Percentiles rank a stretch among this genome's conserved stretches.
phyloP scores from a whole-genome alignment of 1,139 yeast genomes.

The Geotrichum macrosporum region DNA sequence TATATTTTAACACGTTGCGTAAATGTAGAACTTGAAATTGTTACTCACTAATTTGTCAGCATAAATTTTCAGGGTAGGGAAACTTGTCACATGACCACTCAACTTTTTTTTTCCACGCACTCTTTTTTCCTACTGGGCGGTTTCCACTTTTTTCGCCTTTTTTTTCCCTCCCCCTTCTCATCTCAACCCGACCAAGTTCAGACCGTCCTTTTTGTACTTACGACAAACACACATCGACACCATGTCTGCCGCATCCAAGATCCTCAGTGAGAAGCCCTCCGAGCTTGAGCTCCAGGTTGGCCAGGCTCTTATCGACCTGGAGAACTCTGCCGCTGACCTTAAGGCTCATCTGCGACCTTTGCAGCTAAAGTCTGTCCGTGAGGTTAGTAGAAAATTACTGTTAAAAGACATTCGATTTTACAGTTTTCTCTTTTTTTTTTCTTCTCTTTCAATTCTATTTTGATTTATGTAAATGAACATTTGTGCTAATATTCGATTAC shows the following conservation, averaged over 20 bases:
- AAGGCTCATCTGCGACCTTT: constrained; percentile 98
- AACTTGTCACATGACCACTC: constrained; percentile 18
- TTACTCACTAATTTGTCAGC: no score
- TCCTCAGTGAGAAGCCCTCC: constrained; percentile 69
- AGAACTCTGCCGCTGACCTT: constrained; percentile 86
- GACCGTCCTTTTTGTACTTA: neutral
- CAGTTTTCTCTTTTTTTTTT: neutral
- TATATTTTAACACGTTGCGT: no score
- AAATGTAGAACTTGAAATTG: no score
- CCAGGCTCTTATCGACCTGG: constrained; percentile 97
- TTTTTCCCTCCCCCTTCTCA: constrained; percentile 2
- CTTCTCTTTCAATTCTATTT: constrained; percentile 15
- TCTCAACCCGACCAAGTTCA: constrained; percentile 16
- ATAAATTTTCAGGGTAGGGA: no score
- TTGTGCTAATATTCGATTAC: no score
- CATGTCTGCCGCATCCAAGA: constrained; percentile 96
- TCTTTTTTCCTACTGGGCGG: neutral
- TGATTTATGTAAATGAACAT: constrained; percentile 16
- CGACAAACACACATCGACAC: constrained; percentile 30
- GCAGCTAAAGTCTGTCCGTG: constrained; percentile 98
- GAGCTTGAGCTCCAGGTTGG: constrained; percentile 99
- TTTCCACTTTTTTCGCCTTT: constrained; percentile 9
- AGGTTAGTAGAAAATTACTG: constrained; percentile 40
- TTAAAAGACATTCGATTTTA: constrained; percentile 48
- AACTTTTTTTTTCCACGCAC: constrained; percentile 12